Evolutionary conservation across 1,139 yeast species (phyloP), one percentile per base, ranked within the genome.

Genomic region (Taiozyma sp.): DNA sequence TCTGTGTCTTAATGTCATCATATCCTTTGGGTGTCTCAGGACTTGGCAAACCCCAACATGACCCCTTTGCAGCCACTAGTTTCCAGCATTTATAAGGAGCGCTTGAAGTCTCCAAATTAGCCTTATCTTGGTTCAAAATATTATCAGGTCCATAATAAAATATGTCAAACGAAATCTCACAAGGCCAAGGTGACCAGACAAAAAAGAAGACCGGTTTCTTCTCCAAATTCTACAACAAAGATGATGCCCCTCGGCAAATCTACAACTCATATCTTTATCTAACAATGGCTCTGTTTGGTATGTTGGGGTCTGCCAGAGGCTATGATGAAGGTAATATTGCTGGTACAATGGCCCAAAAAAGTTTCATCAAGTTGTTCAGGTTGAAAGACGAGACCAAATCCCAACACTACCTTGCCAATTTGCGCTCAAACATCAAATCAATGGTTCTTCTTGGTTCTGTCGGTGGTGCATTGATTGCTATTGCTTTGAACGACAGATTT

Each of bases 371-470:
- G 2, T 69, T 67, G 53, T 80, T 80, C 60, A 83, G 83, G 2
- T 70, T 81, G 42, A 57, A 62, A 24, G 82, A 79, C 57, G 61
- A 67, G 6, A 58, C 62, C 34, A 76, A 74, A 56, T 51, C 74
- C 3, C 69, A 57, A 2, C 57, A 65, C 46, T 60, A 70, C n/a
- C 45, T 75, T 19, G 83, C 84, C 14, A 70, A 76, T 54, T 62
- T 75, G 56, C 75, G 73, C 55, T 79, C 84, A 9, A 81, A 79
- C 60, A 80, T 81, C 58, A 76, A 81, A 2, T 71, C 84, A 8
- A 81, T 82, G 85, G 87, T 81, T 5, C 84, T 80, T 60, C 65
- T 82, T 45, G 87, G 87, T 4, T 75, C 82, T 29, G 75, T 81
- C 52, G 84, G 78, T 42, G 87, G 87, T 27, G 71, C 81, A 23